These are phyloP conservation scores for Aspergillus bridgeri DNA, from an alignment of 495 filamentous ascomycete genomes.

Conservation along the genomic window DNA sequence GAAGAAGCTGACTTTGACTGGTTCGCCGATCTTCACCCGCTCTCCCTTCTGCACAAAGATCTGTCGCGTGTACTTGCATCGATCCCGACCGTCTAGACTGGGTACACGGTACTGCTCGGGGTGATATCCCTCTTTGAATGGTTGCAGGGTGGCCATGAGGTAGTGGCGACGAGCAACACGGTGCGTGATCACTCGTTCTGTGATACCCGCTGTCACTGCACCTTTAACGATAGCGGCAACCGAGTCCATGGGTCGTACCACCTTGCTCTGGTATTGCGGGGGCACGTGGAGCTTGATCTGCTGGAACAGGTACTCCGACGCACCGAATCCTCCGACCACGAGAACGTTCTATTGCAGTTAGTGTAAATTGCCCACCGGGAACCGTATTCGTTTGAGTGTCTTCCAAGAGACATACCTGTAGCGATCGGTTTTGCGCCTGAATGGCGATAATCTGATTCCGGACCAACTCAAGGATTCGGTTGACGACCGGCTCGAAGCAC, in stretches of 20 bases:
- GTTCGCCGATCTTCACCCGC: conserved; percentile 97
- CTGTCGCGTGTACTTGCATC: conserved; percentile 98
- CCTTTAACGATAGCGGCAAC: conserved; percentile 80
- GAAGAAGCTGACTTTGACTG: conserved; percentile 98
- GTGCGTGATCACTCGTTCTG: conserved; percentile 91
- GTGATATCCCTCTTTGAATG: conserved; percentile 98
- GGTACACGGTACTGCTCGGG: conserved; percentile 97
- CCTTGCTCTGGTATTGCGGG: conserved; percentile 74
- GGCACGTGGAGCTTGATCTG: conserved; percentile 78
- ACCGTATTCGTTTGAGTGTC: no score
- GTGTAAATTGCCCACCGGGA: not conserved
- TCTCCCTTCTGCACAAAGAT: conserved; percentile 99
- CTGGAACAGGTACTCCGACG: conserved; percentile 80
- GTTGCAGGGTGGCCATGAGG: conserved; percentile 97
- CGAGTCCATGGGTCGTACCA: conserved; percentile 81
- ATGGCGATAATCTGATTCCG: conserved; percentile 81
- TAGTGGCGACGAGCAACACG: conserved; percentile 98
- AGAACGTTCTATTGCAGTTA: conserved; percentile 59
- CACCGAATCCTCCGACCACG: conserved; percentile 76
- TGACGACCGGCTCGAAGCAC: conserved; percentile 78
- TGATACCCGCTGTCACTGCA: conserved; percentile 87
- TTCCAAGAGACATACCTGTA: conserved; percentile 60
- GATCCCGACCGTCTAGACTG: conserved; percentile 91
- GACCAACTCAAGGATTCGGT: conserved; percentile 72
- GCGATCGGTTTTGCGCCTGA: conserved; percentile 66